phyloP scores from a whole-genome alignment of 345 rosid genomes.

The Arabidopsis thaliana region DNA sequence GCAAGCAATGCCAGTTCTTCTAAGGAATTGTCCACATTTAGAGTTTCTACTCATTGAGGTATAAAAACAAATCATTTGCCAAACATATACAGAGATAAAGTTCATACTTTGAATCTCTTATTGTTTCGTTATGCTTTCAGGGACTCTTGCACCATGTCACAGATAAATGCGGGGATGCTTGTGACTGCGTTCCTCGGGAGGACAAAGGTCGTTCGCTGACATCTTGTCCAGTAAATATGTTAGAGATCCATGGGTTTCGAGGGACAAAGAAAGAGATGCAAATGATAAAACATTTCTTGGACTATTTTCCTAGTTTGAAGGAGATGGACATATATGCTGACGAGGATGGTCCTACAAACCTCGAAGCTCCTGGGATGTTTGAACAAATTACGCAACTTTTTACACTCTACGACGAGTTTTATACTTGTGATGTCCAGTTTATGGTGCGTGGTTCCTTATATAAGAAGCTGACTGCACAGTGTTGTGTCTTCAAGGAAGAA shows the following conservation, averaged over 20 bases:
- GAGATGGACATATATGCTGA: neutral
- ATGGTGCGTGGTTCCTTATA: too few relatives aligned
- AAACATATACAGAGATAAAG: neutral
- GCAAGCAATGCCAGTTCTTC: conserved; percentile 25
- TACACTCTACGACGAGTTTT: too few relatives aligned
- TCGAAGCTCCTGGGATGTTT: too few relatives aligned
- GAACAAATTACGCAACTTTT: too few relatives aligned
- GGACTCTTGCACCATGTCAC: conserved; percentile 11
- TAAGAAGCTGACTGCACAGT: too few relatives aligned
- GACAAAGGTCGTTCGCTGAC: neutral
- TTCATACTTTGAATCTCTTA: neutral
- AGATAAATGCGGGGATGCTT: neutral
- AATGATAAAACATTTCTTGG: conserved; percentile 15
- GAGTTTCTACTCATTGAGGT: neutral
- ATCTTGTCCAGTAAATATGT: conserved; percentile 15
- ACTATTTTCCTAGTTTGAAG: neutral
- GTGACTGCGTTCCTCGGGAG: neutral
- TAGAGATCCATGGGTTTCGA: conserved; percentile 6
- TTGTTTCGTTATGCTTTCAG: neutral
- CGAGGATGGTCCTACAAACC: neutral
- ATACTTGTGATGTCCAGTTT: too few relatives aligned
- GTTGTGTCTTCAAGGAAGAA: too few relatives aligned
- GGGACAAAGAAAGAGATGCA: neutral
- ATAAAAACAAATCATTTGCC: neutral
- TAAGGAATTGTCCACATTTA: conserved; percentile 19